Percentiles rank a stretch among this genome's conserved stretches.
phyloP scores from a whole-genome alignment of 192 early-diverging fungal genomes.

The Coemansia reversa region DNA sequence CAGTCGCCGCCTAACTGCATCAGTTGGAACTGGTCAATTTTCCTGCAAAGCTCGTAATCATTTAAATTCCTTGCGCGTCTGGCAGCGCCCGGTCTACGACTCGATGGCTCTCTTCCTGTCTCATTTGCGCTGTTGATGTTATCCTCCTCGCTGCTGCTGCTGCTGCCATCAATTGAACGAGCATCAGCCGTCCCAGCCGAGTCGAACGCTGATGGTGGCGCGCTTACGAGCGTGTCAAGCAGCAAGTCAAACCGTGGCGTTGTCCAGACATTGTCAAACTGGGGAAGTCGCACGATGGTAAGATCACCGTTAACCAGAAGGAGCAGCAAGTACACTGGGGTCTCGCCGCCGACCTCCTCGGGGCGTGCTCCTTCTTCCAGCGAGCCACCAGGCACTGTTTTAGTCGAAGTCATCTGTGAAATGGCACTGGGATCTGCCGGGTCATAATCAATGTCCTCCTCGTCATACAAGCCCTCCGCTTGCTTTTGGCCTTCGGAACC shows the following conservation, averaged over 20 bases:
- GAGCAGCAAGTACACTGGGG: constrained; percentile 23
- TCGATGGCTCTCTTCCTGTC: background rate
- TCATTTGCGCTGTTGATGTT: background rate
- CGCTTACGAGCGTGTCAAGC: constrained; percentile 15
- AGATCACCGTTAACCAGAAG: constrained; percentile 25
- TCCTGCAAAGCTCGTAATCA: background rate
- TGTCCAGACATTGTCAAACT: constrained; percentile 37
- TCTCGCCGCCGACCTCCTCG: constrained; percentile 21
- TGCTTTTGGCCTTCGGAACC: constrained; percentile 14
- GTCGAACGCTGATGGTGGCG: background rate
- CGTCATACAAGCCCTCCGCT: constrained; percentile 40
- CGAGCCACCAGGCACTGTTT: background rate
- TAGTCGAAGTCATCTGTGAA: background rate
- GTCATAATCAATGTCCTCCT: constrained; percentile 38
- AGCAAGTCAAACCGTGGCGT: constrained; percentile 37
- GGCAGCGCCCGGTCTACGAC: no score
- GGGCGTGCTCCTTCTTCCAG: constrained; percentile 15
- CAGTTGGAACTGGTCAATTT: constrained; percentile 35
- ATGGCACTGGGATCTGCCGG: background rate
- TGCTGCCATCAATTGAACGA: background rate
- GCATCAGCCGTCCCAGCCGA: background rate
- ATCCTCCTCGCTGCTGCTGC: constrained; percentile 14
- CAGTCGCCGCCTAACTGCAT: constrained; percentile 40
- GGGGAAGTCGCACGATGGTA: constrained; percentile 29
- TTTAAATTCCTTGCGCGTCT: background rate